Conservation (phyloP, 2,329 filamentous ascomycete genomes). For the Aspergillus pseudoglaucus region DNA sequence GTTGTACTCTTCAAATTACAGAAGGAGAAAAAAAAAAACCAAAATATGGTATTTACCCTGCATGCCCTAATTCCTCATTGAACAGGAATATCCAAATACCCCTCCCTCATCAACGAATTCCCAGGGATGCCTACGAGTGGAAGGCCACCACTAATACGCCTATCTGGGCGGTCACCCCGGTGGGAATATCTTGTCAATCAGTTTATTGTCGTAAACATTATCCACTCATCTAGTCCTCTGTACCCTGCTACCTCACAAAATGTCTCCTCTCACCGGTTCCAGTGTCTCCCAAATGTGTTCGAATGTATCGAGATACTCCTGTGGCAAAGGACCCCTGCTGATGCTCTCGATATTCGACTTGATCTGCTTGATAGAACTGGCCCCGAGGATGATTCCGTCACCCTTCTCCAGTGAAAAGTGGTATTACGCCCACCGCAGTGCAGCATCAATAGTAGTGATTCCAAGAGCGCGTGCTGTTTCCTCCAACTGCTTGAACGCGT, state of each 20-base stretch:
- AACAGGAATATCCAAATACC: background rate
- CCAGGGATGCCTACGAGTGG: too few relatives aligned
- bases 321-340: constrained; percentile 26
- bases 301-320: constrained; percentile 23
- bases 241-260: background rate
- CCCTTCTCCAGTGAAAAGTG: constrained; percentile 22
- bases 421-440: constrained; percentile 30
- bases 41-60: background rate
- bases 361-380: constrained; percentile 27
- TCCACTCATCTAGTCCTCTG: background rate
- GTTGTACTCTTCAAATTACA: background rate
- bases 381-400: constrained; percentile 30
- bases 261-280: background rate
- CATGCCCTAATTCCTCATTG: background rate
- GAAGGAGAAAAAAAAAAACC: background rate
- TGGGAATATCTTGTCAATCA: background rate
- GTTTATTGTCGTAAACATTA: background rate
- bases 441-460: constrained; percentile 27
- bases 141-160: too few relatives aligned
- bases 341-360: constrained; percentile 23
- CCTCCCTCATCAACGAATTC: background rate
- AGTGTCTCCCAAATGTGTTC: constrained; percentile 1
- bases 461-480: constrained; percentile 16
- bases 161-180: too few relatives aligned
- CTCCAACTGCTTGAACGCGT: constrained; percentile 27